A percentile compares a stretch with the other conserved stretches of the same genome.
Evolutionary conservation across 176 grass and related monocot species (phyloP).

Genomic region (Saccharum officinarum): DNA sequence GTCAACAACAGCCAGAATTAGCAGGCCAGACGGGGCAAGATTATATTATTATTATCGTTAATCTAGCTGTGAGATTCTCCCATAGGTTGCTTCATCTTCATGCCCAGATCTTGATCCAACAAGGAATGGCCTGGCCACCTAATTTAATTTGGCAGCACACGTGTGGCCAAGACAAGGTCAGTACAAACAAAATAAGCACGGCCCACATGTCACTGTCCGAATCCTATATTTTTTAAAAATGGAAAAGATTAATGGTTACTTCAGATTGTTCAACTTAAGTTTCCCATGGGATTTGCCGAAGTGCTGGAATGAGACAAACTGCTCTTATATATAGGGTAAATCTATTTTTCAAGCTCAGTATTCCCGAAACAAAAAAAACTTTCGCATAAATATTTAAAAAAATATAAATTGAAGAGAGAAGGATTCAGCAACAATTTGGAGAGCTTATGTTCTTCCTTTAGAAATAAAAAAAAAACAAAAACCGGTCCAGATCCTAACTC

Average conservation of each 20-base stretch:
- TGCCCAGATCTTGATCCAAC: conserved; percentile 30
- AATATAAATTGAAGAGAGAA: not conserved
- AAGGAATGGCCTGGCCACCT: conserved; percentile 12
- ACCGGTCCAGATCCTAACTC: conserved; percentile 3
- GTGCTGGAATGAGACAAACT: not conserved
- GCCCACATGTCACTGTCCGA: not conserved
- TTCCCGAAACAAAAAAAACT: not conserved
- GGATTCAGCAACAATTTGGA: not conserved
- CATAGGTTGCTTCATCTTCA: not conserved
- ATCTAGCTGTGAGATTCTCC: conserved; percentile 32
- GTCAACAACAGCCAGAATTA: not conserved
- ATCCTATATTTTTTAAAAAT: not conserved
- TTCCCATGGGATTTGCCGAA: not conserved
- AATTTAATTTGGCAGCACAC: not conserved
- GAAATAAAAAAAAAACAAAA: not conserved
- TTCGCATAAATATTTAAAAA: not conserved
- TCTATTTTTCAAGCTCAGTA: not conserved
- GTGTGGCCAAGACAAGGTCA: not conserved
- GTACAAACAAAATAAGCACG: not conserved
- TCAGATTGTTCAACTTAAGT: not conserved
- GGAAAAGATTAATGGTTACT: not conserved
- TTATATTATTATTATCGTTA: not conserved
- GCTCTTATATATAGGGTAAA: not conserved
- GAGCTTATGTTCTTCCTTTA: conserved; percentile 28
- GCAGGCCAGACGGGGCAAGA: not conserved